A percentile compares a stretch with the other conserved stretches of the same genome.
phyloP scores from a whole-genome alignment of 129 eudicot genomes.

The carrot (Daucus carota) region DH1_v3.0 NC_030387.2:11553501-11554000 shows the following conservation, averaged over 20 bases:
- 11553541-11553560: not conserved
- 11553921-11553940: conserved; percentile 94
- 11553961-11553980: conserved; percentile 79
- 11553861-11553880: conserved; percentile 5
- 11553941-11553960: conserved; percentile 96
- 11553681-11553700: not conserved
- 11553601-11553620: not conserved
- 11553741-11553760: not conserved
- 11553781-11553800: not conserved
- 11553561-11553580: not conserved
- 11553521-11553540: no score
- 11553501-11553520: no score
- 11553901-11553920: conserved; percentile 89
- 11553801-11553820: not conserved
- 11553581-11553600: not conserved
- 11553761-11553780: not conserved
- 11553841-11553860: not conserved
- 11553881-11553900: conserved; percentile 57
- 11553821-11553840: not conserved
- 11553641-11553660: not conserved
- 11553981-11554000: conserved; percentile 75
- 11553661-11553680: not conserved
- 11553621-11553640: not conserved
- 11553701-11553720: not conserved
- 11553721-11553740: not conserved